Evolutionary conservation across 345 rosid genomes (phyloP), one percentile per base, ranked within the genome.

Genomic region (Arabidopsis arenosa): DNA sequence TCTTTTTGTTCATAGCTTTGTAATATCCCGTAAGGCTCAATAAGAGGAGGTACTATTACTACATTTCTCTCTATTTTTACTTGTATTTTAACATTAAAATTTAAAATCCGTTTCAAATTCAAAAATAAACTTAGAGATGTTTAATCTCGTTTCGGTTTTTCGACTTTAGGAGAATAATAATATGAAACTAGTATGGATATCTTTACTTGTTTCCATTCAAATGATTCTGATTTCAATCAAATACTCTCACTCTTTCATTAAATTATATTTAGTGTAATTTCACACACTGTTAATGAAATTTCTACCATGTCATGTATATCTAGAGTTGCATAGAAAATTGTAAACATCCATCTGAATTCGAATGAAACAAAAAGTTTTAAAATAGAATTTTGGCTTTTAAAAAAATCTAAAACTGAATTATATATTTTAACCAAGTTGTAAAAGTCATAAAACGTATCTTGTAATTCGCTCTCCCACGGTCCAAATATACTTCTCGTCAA

Each of bases 11-110:
- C 72, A 64, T 77, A 77, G 55, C 54, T 71, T 57, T 79, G 66
- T 62, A 74, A 44, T 67, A 53, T 74, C 33, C 35, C 40, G 40
- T 14, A 62, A 77, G 67, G 15, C 60, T 71, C 72, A 71, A 30
- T 77, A 77, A 77, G 45, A 64, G 80, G 80, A 77, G 80, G 80
- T 71, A 77, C 9, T 47, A 9, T 66, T 5, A 45, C 74, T 61
- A 78, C 77, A 47, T 63, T 56, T 45, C 66, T 57, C 30, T 56
- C 6, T 9, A 13, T 6, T 33, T 17, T 28, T 7, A 9, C 28
- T 4, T 63, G 37, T 23, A 9, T 17, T 33, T 74, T 13, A 7
- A 41, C 7, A 68, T 9, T 59, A 12, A 11, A n/a, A 12, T 48
- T 12, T 6, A 2, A 45, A 66, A 0, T 39, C 41, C 6, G 32